Base-by-base conservation (phyloP, 2,329 filamentous ascomycete species). In the Pseudogymnoascus pannorum region DNA sequence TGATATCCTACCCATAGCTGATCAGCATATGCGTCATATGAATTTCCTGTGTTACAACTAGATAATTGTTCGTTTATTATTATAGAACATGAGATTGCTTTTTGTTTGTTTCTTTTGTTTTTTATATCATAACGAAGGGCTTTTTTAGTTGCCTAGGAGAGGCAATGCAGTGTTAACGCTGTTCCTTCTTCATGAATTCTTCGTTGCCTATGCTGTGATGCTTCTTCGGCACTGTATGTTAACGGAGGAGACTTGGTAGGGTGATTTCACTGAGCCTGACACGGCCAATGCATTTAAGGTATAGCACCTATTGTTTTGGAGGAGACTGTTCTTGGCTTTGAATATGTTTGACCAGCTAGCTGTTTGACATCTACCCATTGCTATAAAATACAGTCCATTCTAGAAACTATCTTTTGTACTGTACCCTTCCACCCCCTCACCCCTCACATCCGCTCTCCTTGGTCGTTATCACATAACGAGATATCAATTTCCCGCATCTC, bases 381-480 rank as follows among this genome's bases (percentile, higher is more conserved):
- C 33, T 54, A 18, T 54, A 54, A 54, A 54, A 54, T 54, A 54
- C 48, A 54, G 48, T 54, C 48, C 48, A 54, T 54, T 54, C 48
- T 54, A 54, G 48, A 16, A 54, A 31, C 48, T 54, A 54, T 33
- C 16, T 54, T 54, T 54, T 12, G 26, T 33, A 22, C 26, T 54
- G 16, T 20, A 54, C n/a, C 16, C 26, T 31, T 20, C 16, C 9
- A 4, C 16, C 9, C 26, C 42, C 5, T 51, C 2, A n/a, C 44
- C 7, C 22, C 4, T 22, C 48, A 16, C 18, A 26, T 14, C 9
- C 48, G 26, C 48, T 11, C 7, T 14, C 48, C 44, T 31, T 24
- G 24, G 48, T 16, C 9, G 48, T 33, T 11, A 33, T 31, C 26
- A 20, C 48, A 33, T n/a, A 54, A 33, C 9, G 48, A 54, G 26